phyloP scores from a whole-genome alignment of 2,329 filamentous ascomycete genomes.

The Beauveria sp. region DNA sequence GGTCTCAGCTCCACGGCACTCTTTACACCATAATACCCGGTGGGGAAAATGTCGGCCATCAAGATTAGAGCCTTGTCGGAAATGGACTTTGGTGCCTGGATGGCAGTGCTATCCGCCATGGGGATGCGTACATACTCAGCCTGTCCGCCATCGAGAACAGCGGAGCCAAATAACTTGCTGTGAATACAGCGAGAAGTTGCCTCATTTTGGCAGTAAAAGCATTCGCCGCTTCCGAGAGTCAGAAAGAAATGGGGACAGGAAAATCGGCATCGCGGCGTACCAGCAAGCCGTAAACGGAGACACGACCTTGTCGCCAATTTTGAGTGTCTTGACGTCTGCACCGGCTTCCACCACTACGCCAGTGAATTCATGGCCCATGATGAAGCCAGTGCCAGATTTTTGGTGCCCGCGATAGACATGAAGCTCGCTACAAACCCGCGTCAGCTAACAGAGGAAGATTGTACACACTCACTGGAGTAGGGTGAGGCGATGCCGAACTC shows the following conservation, averaged over 20 bases:
- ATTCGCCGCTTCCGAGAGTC: slow-evolving; percentile 37
- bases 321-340: slow-evolving; percentile 57
- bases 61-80: slow-evolving; percentile 69
- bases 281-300: slow-evolving; percentile 78
- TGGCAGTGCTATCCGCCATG: slow-evolving; percentile 70
- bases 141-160: slow-evolving; percentile 66
- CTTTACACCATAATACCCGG: slow-evolving; percentile 73
- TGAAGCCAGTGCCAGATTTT: slow-evolving; percentile 53
- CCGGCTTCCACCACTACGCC: slow-evolving; percentile 66
- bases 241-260: neutral
- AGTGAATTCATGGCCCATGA: slow-evolving; percentile 82
- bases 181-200: slow-evolving; percentile 71
- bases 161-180: slow-evolving; percentile 61
- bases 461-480: neutral
- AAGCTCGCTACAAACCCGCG: slow-evolving; percentile 53
- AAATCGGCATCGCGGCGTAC: slow-evolving; percentile 33
- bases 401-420: slow-evolving; percentile 83
- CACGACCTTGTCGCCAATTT: slow-evolving; percentile 71
- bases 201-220: slow-evolving; percentile 77
- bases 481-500: slow-evolving; percentile 24
- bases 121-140: slow-evolving; percentile 79
- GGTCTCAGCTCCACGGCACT: slow-evolving; percentile 64
- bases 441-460: neutral
- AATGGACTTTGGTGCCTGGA: slow-evolving; percentile 60
- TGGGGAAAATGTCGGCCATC: slow-evolving; percentile 92